Percentiles rank a stretch among this genome's conserved stretches.
Evolutionary conservation across 192 early-diverging fungal genomes (phyloP).

Genomic region (Neocallimastix lanati): DNA sequence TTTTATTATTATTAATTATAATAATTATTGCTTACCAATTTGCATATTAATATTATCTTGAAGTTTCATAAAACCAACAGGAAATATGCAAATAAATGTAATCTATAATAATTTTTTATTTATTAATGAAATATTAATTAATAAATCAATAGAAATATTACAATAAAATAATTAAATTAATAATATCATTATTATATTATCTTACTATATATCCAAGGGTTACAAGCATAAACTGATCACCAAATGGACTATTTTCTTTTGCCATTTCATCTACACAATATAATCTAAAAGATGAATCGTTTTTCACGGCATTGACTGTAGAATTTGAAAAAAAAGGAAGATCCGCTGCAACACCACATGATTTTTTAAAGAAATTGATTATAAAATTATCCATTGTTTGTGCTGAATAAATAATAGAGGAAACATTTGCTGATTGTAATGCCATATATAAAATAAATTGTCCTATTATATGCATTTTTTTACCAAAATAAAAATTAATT

Average conservation of each 20-base stretch:
- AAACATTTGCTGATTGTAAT: not conserved
- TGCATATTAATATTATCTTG: constrained; percentile 35
- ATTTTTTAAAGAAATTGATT: constrained; percentile 25
- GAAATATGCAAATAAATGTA: constrained; percentile 13
- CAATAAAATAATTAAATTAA: too few species aligned
- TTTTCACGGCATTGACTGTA: too few species aligned
- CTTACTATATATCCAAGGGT: constrained; percentile 18
- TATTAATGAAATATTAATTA: too few species aligned
- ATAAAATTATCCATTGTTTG: constrained; percentile 29
- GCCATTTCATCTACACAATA: constrained; percentile 9
- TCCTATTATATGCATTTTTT: not conserved
- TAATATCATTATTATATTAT: too few species aligned
- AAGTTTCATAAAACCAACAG: constrained; percentile 23
- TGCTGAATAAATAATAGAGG: not conserved
- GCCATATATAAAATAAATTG: not conserved
- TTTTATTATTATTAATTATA: too few species aligned
- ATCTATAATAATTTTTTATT: too few species aligned
- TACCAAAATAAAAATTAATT: not conserved
- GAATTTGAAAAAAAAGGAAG: too few species aligned
- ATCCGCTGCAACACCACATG: constrained; percentile 17
- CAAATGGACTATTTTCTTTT: constrained; percentile 19
- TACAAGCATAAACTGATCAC: constrained; percentile 16
- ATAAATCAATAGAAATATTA: too few species aligned
- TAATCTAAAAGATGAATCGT: constrained; percentile 3
- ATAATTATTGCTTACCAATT: constrained; percentile 15